Conservation (phyloP, 164 flowering plant species). For the Liriodendron chinense region DNA sequence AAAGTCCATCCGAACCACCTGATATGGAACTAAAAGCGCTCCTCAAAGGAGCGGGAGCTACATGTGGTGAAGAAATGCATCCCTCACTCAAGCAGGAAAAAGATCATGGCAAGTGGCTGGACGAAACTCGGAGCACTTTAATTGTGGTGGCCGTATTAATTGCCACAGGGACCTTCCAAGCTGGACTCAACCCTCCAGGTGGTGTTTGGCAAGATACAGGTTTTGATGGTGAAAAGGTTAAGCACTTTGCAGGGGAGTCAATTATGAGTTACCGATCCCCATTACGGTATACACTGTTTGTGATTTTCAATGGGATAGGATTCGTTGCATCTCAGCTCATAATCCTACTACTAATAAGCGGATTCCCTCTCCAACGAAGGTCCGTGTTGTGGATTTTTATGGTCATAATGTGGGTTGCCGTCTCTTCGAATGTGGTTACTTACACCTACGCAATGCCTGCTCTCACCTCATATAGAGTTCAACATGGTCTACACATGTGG, state of each 20-base stretch:
- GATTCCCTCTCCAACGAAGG: background rate
- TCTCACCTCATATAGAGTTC: background rate
- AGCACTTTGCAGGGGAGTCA: background rate
- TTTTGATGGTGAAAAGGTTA: background rate
- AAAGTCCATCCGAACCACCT: background rate
- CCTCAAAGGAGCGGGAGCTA: background rate
- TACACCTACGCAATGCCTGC: background rate
- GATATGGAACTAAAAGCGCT: background rate
- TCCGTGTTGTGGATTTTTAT: background rate
- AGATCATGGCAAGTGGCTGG: background rate
- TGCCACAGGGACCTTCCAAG: background rate
- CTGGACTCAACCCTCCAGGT: slow-evolving; percentile 2
- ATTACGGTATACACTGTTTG: background rate
- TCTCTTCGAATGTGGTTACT: background rate
- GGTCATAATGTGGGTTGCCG: background rate
- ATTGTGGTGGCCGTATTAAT: background rate
- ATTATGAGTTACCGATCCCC: background rate
- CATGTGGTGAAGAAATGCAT: background rate
- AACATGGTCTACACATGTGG: no score
- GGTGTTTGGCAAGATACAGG: background rate
- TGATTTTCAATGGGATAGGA: background rate
- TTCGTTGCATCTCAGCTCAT: background rate
- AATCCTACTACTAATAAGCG: background rate
- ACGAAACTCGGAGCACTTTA: background rate
- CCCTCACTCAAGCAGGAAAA: background rate